A percentile compares a stretch with the other conserved stretches of the same genome.
Conservation (phyloP, 2,329 filamentous ascomycete species). For the Huntiella abstrusa region DNA sequence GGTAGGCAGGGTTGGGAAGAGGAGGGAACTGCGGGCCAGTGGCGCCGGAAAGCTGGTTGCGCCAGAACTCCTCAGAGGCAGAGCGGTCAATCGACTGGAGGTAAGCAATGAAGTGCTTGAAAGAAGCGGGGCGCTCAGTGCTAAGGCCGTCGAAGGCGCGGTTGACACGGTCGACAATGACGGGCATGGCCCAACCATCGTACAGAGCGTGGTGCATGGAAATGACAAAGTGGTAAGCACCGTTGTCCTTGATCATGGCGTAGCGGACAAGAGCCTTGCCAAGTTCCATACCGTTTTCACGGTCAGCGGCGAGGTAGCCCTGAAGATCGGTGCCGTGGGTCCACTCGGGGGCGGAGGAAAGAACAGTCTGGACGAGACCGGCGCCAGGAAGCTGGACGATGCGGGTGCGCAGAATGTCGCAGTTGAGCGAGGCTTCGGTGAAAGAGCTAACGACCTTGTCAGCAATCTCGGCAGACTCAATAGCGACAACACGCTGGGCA, state of each 20-base stretch:
- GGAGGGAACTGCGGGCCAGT: conserved; percentile 28
- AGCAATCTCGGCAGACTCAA: conserved; percentile 19
- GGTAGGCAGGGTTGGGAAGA: conserved; percentile 28
- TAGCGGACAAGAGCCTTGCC: conserved; percentile 28
- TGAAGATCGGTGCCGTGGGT: conserved; percentile 19
- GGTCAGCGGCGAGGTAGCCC: conserved; percentile 23
- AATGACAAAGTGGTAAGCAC: conserved; percentile 27
- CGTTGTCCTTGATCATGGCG: conserved; percentile 21
- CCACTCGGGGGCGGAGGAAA: conserved; percentile 22
- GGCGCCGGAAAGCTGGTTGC: conserved; percentile 25
- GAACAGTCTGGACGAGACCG: conserved; percentile 29
- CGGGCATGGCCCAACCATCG: conserved; percentile 36
- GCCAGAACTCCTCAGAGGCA: conserved; percentile 28
- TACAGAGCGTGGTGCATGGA: conserved; percentile 38
- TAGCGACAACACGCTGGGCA: conserved; percentile 27
- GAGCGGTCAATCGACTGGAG: conserved; percentile 21
- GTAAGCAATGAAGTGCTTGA: conserved; percentile 32
- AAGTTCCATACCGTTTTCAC: conserved; percentile 24
- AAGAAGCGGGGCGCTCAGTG: conserved; percentile 14
- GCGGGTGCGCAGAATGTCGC: conserved; percentile 28
- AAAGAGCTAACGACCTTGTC: conserved; percentile 23
- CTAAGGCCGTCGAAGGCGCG: conserved; percentile 21
- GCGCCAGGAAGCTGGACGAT: conserved; percentile 26
- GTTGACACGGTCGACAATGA: conserved; percentile 30
- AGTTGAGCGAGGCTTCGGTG: conserved; percentile 22